Conservation (phyloP, 1,284 basidiomycete genomes). For the Moesziomyces antarcticus region DNA sequence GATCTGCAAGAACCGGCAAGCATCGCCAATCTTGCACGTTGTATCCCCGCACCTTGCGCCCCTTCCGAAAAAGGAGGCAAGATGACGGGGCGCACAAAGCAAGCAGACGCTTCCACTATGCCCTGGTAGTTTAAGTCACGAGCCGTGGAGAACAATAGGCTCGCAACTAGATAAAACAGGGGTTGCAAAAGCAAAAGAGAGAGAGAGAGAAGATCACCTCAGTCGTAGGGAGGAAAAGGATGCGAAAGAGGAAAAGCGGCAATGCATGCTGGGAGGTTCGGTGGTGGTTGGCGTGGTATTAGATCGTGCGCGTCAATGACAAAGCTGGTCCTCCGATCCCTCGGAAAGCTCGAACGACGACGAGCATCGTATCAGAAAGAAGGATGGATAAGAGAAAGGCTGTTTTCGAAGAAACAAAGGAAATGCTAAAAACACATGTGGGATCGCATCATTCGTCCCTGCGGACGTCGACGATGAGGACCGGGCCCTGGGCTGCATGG, state of each 20-base stretch:
- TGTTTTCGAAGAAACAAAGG: conserved; percentile 10
- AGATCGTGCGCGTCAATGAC: no score
- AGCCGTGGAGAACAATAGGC: conserved; percentile 25
- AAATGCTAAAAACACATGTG: conserved; percentile 48
- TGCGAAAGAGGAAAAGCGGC: background rate
- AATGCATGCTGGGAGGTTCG: no score
- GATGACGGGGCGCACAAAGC: background rate
- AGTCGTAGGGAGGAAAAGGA: background rate
- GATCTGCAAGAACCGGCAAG: conserved; percentile 57
- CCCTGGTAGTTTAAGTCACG: conserved; percentile 61
- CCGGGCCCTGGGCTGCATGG: background rate
- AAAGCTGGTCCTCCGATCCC: no score
- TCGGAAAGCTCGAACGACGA: no score
- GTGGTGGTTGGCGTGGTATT: no score
- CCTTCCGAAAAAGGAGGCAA: background rate
- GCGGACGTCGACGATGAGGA: background rate
- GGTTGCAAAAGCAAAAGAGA: conserved; percentile 1
- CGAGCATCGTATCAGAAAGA: background rate
- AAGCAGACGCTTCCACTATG: conserved; percentile 18
- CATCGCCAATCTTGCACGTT: background rate
- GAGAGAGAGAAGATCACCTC: no score
- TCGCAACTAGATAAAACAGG: conserved; percentile 52
- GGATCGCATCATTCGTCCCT: background rate
- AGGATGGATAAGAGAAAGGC: conserved; percentile 43
- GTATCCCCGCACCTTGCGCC: background rate